Evolutionary conservation across 352 stramenopile genomes (phyloP).

Genomic region (Pelagophyceae sp.): DNA sequence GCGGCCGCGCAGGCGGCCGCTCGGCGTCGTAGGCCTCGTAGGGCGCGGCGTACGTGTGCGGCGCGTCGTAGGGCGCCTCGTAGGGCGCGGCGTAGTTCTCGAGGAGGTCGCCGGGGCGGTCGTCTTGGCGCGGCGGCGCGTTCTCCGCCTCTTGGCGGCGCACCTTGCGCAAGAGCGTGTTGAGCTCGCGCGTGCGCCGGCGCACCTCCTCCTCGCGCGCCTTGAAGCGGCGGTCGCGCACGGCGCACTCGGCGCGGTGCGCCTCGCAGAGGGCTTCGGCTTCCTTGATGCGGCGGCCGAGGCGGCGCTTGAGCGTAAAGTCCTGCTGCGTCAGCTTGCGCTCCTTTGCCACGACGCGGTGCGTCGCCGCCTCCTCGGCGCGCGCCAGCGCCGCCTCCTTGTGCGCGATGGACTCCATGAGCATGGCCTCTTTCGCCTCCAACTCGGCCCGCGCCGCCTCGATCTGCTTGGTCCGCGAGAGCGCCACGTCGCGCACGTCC

Average conservation of each 20-base stretch:
- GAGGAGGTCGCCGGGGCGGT: not conserved
- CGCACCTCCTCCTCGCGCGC: conserved; percentile 51
- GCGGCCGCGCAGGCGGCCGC: no score
- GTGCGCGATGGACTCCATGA: conserved; percentile 47
- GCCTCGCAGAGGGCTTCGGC: conserved; percentile 42
- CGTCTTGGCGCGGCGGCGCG: conserved; percentile 44
- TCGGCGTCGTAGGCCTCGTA: not conserved
- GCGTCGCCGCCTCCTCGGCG: conserved; percentile 40
- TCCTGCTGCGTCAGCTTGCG: conserved; percentile 54
- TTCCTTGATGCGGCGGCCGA: conserved; percentile 40
- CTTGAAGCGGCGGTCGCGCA: conserved; percentile 48
- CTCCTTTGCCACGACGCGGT: conserved; percentile 50
- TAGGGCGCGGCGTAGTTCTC: not conserved
- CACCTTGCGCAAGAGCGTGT: conserved; percentile 31
- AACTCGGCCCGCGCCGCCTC: not conserved
- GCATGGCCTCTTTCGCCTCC: not conserved
- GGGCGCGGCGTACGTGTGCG: not conserved
- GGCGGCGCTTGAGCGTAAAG: conserved; percentile 50
- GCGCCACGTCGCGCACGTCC: not conserved
- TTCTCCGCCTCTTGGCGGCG: conserved; percentile 51
- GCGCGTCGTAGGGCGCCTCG: not conserved
- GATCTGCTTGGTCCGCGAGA: conserved; percentile 3
- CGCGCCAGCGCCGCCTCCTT: conserved; percentile 45
- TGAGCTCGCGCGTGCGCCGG: conserved; percentile 30
- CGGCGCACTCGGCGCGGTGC: conserved; percentile 60